Evolutionary conservation across 306 rosid species (phyloP).

Genomic region (Quercus cerris): DNA sequence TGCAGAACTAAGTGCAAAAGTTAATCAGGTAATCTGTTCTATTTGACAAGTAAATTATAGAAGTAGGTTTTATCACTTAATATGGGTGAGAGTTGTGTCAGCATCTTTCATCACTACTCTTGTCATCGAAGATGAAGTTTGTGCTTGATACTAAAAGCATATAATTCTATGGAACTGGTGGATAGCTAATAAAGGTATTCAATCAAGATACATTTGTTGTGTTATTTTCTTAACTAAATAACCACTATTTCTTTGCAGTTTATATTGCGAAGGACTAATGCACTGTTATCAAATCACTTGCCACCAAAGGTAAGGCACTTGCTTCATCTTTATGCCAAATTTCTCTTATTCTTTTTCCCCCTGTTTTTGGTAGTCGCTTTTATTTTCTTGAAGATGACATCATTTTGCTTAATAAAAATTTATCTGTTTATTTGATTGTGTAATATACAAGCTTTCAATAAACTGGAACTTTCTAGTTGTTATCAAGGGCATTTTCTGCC

Average conservation of each 20-base stretch:
- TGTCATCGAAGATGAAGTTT: slow-evolving; percentile 16
- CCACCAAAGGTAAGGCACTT: slow-evolving; percentile 82
- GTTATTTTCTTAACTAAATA: slow-evolving; percentile 15
- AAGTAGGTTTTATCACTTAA: slow-evolving; percentile 1
- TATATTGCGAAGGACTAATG: slow-evolving; percentile 87
- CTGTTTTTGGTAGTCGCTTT: background rate
- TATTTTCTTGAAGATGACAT: background rate
- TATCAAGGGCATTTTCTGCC: background rate
- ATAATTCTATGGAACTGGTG: slow-evolving; percentile 4
- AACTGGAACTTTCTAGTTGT: background rate
- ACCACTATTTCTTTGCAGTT: slow-evolving; percentile 57
- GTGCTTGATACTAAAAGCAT: slow-evolving; percentile 2
- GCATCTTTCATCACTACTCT: slow-evolving; percentile 15
- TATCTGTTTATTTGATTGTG: background rate
- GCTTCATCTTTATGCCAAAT: slow-evolving; percentile 17
- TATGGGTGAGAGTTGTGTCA: slow-evolving; percentile 12
- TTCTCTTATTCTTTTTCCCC: background rate
- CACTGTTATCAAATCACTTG: slow-evolving; percentile 82
- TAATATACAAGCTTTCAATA: background rate
- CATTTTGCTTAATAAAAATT: slow-evolving; percentile 8
- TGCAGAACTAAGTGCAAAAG: slow-evolving; percentile 76
- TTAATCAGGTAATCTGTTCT: slow-evolving; percentile 60
- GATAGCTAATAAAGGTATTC: slow-evolving; percentile 12
- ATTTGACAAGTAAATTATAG: slow-evolving; percentile 1
- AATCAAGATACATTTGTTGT: slow-evolving; percentile 10